A percentile compares a stretch with the other conserved stretches of the same genome.
phyloP scores from a whole-genome alignment of 768 basidiomycete genomes.

The Lactarius tabidus region DNA sequence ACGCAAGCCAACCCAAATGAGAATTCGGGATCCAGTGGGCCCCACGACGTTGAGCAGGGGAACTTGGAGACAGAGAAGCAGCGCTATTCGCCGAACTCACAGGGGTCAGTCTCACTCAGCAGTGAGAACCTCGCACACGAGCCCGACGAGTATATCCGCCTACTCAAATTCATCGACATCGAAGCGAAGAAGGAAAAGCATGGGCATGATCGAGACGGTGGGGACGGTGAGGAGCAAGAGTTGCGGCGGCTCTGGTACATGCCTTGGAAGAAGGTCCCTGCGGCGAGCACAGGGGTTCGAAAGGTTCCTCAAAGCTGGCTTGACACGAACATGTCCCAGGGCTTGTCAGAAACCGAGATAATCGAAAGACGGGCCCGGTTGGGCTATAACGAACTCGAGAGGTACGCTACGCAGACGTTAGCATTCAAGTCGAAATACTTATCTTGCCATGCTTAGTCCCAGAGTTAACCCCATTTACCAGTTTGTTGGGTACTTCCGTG shows the following conservation, averaged over 20 bases:
- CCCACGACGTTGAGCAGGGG: slow-evolving; percentile 18
- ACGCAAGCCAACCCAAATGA: background rate
- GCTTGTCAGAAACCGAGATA: slow-evolving; percentile 36
- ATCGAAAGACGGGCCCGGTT: slow-evolving; percentile 33
- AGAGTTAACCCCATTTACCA: slow-evolving; percentile 42
- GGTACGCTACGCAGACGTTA: slow-evolving; percentile 27
- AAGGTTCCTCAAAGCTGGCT: slow-evolving; percentile 41
- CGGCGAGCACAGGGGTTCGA: slow-evolving; percentile 29
- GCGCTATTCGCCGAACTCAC: slow-evolving; percentile 6
- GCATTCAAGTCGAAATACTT: background rate
- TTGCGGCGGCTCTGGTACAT: slow-evolving; percentile 41
- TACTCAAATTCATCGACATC: slow-evolving; percentile 26
- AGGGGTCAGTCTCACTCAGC: background rate
- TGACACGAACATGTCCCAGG: slow-evolving; percentile 37
- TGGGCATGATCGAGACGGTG: background rate
- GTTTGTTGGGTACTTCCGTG: slow-evolving; percentile 43
- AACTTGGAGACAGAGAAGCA: slow-evolving; percentile 16
- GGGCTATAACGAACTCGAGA: slow-evolving; percentile 44
- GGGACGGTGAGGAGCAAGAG: slow-evolving; percentile 22
- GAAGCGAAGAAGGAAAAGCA: slow-evolving; percentile 22
- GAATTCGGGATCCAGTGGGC: background rate
- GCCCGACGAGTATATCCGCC: slow-evolving; percentile 24
- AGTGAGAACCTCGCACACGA: slow-evolving; percentile 14
- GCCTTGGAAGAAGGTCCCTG: slow-evolving; percentile 41
- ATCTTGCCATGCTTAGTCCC: slow-evolving; percentile 27